Percentiles rank a stretch among this genome's conserved stretches.
These are phyloP conservation scores for Amphibolis antarctica DNA, from an alignment of 106 monocot genomes.

Conservation along the genomic window DNA sequence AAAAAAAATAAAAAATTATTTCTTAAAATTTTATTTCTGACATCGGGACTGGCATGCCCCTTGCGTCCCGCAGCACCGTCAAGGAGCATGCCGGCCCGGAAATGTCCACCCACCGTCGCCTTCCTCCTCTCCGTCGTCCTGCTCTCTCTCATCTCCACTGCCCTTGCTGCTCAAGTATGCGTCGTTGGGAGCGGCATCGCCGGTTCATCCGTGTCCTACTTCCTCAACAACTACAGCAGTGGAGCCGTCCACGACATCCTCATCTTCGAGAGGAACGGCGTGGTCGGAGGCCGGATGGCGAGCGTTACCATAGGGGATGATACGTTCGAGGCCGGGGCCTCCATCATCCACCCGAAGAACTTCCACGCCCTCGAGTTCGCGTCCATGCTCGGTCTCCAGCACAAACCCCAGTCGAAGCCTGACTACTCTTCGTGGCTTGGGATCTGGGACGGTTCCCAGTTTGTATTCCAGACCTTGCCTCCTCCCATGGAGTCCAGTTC, in stretches of 20 bases:
- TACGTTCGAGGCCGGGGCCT: conserved; percentile 81
- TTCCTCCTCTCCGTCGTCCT: neutral
- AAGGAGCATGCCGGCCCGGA: neutral
- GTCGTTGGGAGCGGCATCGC: conserved; percentile 75
- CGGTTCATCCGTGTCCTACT: conserved; percentile 35
- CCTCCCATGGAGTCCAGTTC: conserved; percentile 39
- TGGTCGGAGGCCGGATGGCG: conserved; percentile 79
- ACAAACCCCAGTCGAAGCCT: neutral
- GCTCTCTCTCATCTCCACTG: neutral
- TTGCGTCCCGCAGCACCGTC: no score
- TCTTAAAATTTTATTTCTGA: no score
- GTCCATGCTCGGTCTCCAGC: conserved; percentile 38
- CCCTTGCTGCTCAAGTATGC: conserved; percentile 29
- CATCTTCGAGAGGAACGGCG: conserved; percentile 51
- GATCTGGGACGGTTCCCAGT: conserved; percentile 74
- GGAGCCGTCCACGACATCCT: conserved; percentile 34
- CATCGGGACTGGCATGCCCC: no score
- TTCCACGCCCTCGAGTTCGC: conserved; percentile 59
- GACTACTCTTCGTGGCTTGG: conserved; percentile 41
- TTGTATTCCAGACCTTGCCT: conserved; percentile 61
- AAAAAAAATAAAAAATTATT: no score
- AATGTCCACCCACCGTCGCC: neutral
- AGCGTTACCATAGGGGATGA: conserved; percentile 59
- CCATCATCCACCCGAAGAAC: conserved; percentile 82
- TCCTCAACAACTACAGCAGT: conserved; percentile 19